Evolutionary conservation across 2,329 filamentous ascomycete species (phyloP).

Genomic region (Diaporthe longicolla): DNA sequence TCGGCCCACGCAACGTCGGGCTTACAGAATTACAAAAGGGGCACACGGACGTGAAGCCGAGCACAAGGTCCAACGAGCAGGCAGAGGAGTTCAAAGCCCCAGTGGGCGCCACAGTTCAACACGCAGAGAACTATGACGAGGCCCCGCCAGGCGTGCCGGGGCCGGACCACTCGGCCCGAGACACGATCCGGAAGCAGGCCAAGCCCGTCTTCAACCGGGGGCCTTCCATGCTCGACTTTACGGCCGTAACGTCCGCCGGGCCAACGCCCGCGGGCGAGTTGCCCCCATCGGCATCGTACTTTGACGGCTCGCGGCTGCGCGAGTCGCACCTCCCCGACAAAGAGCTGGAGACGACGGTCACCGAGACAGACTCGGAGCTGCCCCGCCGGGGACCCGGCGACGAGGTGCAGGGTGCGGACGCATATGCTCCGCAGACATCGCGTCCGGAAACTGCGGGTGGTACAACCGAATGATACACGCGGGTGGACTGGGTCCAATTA

Average conservation of each 20-base stretch:
- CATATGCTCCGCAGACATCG: slow-evolving; percentile 11
- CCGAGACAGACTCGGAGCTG: slow-evolving; percentile 10
- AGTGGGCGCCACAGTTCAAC: not conserved
- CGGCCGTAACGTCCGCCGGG: slow-evolving; percentile 36
- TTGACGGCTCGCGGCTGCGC: slow-evolving; percentile 27
- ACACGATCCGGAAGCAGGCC: slow-evolving; percentile 11
- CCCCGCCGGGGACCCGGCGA: slow-evolving; percentile 11
- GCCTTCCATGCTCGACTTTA: slow-evolving; percentile 38
- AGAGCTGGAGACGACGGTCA: not conserved
- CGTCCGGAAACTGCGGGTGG: slow-evolving; percentile 25
- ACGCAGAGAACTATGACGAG: slow-evolving; percentile 37
- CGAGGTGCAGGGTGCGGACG: slow-evolving; percentile 26
- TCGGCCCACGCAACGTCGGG: not conserved
- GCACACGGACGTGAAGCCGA: not conserved
- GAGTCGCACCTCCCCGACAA: slow-evolving; percentile 41
- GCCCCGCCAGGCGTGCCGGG: slow-evolving; percentile 30
- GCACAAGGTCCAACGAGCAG: not conserved
- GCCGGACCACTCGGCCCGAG: slow-evolving; percentile 26
- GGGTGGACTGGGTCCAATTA: not conserved
- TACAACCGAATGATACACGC: not conserved
- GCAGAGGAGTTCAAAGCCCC: not conserved
- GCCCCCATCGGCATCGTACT: slow-evolving; percentile 16
- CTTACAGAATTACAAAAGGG: not conserved
- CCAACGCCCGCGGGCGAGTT: slow-evolving; percentile 36
- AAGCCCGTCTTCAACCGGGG: slow-evolving; percentile 40